Evolutionary conservation across 2,329 filamentous ascomycete species (phyloP), one percentile per base, ranked within the genome.

Genomic region (Pyricularia sp.): DNA sequence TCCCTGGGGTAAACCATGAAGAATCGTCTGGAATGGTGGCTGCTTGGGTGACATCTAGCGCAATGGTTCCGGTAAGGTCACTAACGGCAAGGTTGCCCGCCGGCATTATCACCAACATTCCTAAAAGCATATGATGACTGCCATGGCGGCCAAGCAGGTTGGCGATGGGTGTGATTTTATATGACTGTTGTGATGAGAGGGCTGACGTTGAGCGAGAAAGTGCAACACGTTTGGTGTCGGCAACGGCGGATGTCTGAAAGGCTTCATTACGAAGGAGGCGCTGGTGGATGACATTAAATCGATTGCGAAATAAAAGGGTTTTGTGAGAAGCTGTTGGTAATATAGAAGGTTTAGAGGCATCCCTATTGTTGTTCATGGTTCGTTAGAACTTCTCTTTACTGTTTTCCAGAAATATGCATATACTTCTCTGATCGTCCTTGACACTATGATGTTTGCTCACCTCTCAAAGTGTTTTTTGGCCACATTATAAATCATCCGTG

Each of bases 261-360:
- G 90, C 88, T 75, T 97, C 92, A 73, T 97, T 97, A 62, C 94
- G 88, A 55, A 97, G 83, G 22, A 97, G 84, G 22, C 94, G 88
- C 74, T 97, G 93, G 73, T 97, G 90, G 63, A 97, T 88, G 65
- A 97, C 84, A 70, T 96, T 89, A 74, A 96, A 97, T 68, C 93
- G 85, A 73, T 97, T 93, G 68, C 92, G 86, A 76, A 97, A 97
- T 60, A 94, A 79, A 3, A 86, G 81, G 1, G 91, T 96, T 75
- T 96, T 96, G 72, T 93, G 89, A 6, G 87, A 84, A 19, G 91
- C 86, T 9, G 84, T 79, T 0, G 96, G 91, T 68, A 99, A 80
- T 55, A 93, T 73, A 1, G 88, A 88, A 16, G 89, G 84, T 68
- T 86, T 86, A 13, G 82, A 80, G 4, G 81, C 79, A 64, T 88